phyloP scores from a whole-genome alignment of 2,329 filamentous ascomycete species.

The Xylariaceae sp. region DNA sequence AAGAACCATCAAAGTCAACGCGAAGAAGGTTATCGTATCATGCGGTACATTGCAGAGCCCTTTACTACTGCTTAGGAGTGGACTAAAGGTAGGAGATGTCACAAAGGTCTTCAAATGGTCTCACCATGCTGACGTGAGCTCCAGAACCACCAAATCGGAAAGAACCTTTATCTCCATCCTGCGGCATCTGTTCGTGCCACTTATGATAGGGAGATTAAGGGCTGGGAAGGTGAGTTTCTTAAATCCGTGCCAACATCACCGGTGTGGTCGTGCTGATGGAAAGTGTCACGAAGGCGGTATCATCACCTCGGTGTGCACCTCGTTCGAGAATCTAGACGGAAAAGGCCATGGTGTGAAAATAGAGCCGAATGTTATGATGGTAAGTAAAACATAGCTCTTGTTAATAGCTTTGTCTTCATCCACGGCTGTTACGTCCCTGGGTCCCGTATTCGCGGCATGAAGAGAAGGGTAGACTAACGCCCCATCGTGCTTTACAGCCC shows the following conservation, averaged over 20 bases:
- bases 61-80: slow-evolving; percentile 70
- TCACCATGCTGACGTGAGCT: neutral
- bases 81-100: slow-evolving; percentile 55
- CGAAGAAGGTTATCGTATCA: slow-evolving; percentile 76
- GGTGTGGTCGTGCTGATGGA: neutral
- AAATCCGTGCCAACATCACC: neutral
- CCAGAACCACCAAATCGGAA: slow-evolving; percentile 74
- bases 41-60: slow-evolving; percentile 75
- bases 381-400: slow-evolving; percentile 32
- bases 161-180: slow-evolving; percentile 79
- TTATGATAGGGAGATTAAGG: slow-evolving; percentile 67
- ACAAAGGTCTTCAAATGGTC: neutral
- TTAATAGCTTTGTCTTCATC: neutral
- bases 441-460: too few species aligned
- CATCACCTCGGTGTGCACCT: slow-evolving; percentile 71
- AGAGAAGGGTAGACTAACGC: too few species aligned
- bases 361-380: slow-evolving; percentile 69
- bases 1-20: slow-evolving; percentile 66
- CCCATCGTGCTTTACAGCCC: slow-evolving; percentile 44
- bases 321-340: slow-evolving; percentile 77
- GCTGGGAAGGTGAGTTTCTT: slow-evolving; percentile 53
- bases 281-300: slow-evolving; percentile 55
- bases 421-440: neutral
- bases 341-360: slow-evolving; percentile 79
- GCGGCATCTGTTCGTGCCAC: slow-evolving; percentile 55